Evolutionary conservation across 2,329 filamentous ascomycete genomes (phyloP).

Genomic region (Beauveria caledonica): DNA sequence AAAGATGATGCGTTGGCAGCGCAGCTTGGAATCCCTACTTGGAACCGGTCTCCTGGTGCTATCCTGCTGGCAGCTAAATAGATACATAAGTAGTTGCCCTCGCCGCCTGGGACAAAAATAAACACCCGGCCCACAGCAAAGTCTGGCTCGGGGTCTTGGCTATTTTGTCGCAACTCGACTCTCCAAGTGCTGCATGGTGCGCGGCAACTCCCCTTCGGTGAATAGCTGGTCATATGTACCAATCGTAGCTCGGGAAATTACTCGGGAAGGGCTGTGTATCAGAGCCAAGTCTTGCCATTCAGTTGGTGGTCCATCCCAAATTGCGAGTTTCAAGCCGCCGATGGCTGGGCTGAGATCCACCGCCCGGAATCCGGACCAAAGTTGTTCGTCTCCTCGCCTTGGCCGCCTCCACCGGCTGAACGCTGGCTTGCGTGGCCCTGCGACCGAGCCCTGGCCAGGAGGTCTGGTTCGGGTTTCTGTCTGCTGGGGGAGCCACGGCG

Average conservation of each 20-base stretch:
- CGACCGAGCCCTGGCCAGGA: neutral
- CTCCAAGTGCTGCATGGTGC: neutral
- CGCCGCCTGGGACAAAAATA: neutral
- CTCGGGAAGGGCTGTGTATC: constrained; percentile 3
- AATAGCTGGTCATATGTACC: neutral
- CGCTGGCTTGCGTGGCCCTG: constrained; percentile 6
- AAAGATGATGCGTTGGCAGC: too few relatives aligned
- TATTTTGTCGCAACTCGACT: neutral
- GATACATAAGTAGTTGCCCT: neutral
- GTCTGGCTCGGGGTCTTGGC: neutral
- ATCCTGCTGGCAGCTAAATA: too few relatives aligned
- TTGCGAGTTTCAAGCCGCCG: neutral
- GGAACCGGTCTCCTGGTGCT: too few relatives aligned
- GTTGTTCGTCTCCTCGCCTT: neutral
- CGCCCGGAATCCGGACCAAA: constrained; percentile 9
- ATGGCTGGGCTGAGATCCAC: constrained; percentile 8
- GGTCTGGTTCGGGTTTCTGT: neutral
- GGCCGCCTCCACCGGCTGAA: neutral
- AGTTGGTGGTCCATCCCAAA: neutral
- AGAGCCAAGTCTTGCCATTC: constrained; percentile 6
- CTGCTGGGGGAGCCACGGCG: neutral
- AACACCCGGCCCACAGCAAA: neutral
- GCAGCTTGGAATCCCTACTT: too few relatives aligned
- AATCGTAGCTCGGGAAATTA: neutral
- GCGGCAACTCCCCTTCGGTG: neutral